Conservation (phyloP, 495 filamentous ascomycete species). For the Penicillium riverlandense region DNA sequence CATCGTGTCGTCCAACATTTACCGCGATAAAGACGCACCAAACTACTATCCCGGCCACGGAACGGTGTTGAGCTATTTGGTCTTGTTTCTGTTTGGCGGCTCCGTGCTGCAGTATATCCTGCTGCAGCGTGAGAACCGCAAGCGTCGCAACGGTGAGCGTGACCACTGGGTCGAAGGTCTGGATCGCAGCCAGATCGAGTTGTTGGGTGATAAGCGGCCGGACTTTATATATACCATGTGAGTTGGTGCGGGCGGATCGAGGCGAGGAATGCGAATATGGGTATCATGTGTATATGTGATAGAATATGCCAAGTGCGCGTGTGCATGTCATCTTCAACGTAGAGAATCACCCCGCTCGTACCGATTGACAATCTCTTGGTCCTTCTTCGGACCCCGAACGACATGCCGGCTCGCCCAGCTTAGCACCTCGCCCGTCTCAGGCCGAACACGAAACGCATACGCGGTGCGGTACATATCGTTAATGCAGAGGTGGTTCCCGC, state of each 20-base stretch:
- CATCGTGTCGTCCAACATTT: constrained; percentile 72
- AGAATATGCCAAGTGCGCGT: too few species aligned
- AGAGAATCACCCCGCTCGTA: constrained; percentile 12
- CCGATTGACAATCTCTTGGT: constrained; percentile 41
- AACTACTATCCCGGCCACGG: constrained; percentile 51
- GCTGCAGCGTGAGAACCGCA: constrained; percentile 38
- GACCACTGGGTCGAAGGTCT: constrained; percentile 54
- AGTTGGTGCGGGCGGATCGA: neutral
- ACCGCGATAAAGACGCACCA: constrained; percentile 46
- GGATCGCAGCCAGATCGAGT: constrained; percentile 20
- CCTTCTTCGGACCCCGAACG: constrained; percentile 39
- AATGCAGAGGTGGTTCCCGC: constrained; percentile 39
- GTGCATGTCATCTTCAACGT: too few species aligned
- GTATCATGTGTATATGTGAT: neutral
- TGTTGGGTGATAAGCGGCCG: constrained; percentile 61
- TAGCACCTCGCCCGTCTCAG: constrained; percentile 29
- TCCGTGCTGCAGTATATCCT: constrained; percentile 57
- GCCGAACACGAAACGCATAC: constrained; percentile 35
- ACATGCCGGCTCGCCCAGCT: constrained; percentile 43
- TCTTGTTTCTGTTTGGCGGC: constrained; percentile 52
- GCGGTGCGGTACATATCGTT: constrained; percentile 45
- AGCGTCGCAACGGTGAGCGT: constrained; percentile 51
- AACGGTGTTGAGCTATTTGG: constrained; percentile 53
- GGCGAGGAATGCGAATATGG: neutral
- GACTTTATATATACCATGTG: constrained; percentile 74